phyloP scores from a whole-genome alignment of 2,329 filamentous ascomycete species.

The Pestalotiopsis sp. region DNA sequence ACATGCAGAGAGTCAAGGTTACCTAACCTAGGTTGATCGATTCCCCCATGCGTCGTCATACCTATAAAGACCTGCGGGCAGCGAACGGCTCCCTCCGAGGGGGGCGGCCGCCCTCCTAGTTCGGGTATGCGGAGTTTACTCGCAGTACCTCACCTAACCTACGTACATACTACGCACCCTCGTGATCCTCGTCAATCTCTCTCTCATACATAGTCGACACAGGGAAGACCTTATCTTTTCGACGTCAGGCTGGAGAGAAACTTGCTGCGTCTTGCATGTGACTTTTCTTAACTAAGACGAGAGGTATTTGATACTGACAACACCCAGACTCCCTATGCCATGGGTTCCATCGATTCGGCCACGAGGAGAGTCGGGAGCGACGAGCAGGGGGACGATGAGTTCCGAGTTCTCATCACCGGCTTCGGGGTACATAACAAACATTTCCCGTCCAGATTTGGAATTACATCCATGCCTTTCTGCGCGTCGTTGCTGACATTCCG shows the following conservation, averaged over 20 bases:
- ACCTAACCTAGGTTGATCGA: neutral
- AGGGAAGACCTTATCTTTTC: neutral
- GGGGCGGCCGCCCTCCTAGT: neutral
- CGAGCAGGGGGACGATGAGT: slow-evolving; percentile 41
- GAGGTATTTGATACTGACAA: no score
- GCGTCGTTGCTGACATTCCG: neutral
- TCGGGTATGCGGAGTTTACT: neutral
- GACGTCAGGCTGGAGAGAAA: neutral
- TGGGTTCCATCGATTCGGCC: slow-evolving; percentile 28
- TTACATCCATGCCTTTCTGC: no score
- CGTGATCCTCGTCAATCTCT: neutral
- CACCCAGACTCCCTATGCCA: slow-evolving; percentile 8
- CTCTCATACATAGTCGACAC: neutral
- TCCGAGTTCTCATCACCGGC: slow-evolving; percentile 61
- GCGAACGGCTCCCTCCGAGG: neutral
- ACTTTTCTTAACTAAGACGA: no score
- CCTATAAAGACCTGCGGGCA: neutral
- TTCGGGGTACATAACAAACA: slow-evolving; percentile 50
- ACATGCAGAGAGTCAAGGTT: neutral
- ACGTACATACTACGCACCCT: neutral
- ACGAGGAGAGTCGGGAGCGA: neutral
- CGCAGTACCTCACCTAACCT: neutral
- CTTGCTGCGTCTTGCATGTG: neutral
- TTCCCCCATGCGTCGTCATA: neutral
- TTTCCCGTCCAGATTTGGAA: slow-evolving; percentile 1